Percentiles rank a stretch among this genome's conserved stretches.
Evolutionary conservation across 495 filamentous ascomycete genomes (phyloP).

Genomic region (Terfezia claveryi): DNA sequence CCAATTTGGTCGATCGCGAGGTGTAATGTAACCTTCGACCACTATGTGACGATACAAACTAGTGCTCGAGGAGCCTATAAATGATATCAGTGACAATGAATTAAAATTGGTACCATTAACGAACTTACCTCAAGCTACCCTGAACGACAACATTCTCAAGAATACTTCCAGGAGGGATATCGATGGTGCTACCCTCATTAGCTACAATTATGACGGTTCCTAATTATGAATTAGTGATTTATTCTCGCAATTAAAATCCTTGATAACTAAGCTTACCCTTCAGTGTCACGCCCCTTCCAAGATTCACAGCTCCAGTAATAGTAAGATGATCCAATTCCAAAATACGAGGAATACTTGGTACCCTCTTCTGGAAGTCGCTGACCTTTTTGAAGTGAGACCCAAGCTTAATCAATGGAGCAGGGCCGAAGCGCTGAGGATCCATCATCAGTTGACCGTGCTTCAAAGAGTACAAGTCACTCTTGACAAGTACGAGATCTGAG

Average conservation of each 20-base stretch:
- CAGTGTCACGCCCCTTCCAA: slow-evolving; percentile 79
- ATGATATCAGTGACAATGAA: background rate
- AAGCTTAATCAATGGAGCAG: slow-evolving; percentile 98
- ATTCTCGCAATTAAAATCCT: no score
- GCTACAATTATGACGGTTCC: slow-evolving; percentile 96
- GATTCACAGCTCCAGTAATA: slow-evolving; percentile 88
- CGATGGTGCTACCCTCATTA: slow-evolving; percentile 92
- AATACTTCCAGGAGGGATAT: slow-evolving; percentile 86
- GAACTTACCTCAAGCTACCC: slow-evolving; percentile 54
- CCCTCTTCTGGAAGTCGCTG: slow-evolving; percentile 96
- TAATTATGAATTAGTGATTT: background rate
- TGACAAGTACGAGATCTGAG: slow-evolving; percentile 98
- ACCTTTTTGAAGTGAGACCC: slow-evolving; percentile 99
- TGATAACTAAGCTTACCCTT: slow-evolving; percentile 39
- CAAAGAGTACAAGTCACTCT: slow-evolving; percentile 98
- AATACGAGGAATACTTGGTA: slow-evolving; percentile 89
- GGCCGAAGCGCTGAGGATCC: slow-evolving; percentile 86
- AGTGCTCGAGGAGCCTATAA: background rate
- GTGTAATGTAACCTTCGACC: no score
- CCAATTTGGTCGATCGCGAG: background rate
- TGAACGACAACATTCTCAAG: slow-evolving; percentile 98
- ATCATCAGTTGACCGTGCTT: slow-evolving; percentile 97
- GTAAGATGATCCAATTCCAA: slow-evolving; percentile 95
- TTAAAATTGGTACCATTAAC: background rate
- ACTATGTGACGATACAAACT: background rate